Evolutionary conservation across 2,329 filamentous ascomycete genomes (phyloP), one percentile per base, ranked within the genome.

Genomic region (Cladosporium sp.): DNA sequence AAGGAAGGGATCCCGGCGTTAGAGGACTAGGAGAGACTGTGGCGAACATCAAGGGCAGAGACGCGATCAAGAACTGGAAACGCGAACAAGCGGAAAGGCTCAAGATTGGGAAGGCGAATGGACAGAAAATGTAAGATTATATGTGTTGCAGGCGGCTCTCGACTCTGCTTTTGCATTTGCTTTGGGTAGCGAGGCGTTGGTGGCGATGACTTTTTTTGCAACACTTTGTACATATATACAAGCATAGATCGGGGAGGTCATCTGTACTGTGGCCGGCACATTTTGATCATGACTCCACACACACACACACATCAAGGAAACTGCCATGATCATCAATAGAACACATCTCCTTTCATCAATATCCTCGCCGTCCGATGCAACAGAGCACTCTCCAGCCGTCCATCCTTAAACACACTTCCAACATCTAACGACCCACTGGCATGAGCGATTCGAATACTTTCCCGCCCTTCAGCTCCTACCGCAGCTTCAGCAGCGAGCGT

Each of bases 321-420:
- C n/a, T n/a, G n/a, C n/a, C n/a, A n/a, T n/a, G n/a, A n/a, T 48
- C n/a, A 36, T 55, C 39, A 47, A 55, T 65, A 66, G 52, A 60
- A 66, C 20, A 70, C 67, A 37, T 70, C 61, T 4, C 67, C 68
- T 48, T 64, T 64, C 66, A 70, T 70, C 62, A 69, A 34, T 1
- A 67, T 61, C 36, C 65, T 61, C 4, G 66, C 64, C 20, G 68
- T 70, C 8, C 67, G 63, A 60, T 68, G 64, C 20, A 70, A 49
- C 45, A 66, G 40, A 20, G 66, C 68, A 52, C 66, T 68, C 39
- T 65, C 61, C 32, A 70, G 64, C 20, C 59, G 50, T 3, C 66
- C 66, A 19, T 65, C 52, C 9, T 62, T 57, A 36, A 65, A 60
- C 1, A 64, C 59, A 53, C 66, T 64, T 3, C 66, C 68, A 12